phyloP scores from a whole-genome alignment of 352 stramenopile species.

The Phytophthora colocasiae region DNA sequence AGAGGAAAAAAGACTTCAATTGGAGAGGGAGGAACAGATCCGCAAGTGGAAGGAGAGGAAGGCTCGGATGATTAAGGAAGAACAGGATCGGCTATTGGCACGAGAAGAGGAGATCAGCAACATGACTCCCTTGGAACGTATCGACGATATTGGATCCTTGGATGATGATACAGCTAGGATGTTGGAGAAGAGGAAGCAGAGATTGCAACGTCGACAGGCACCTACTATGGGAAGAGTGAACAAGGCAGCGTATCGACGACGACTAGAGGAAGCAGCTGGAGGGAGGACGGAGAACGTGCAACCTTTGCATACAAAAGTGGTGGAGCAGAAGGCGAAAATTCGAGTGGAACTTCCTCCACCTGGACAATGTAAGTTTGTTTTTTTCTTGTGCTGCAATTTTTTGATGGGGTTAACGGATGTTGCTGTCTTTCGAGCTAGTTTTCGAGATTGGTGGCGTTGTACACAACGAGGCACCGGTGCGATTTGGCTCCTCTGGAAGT shows the following conservation, averaged over 20 bases:
- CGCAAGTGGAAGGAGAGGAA: slow-evolving; percentile 76
- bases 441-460: slow-evolving; percentile 56
- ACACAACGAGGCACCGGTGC: slow-evolving; percentile 25
- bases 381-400: not conserved
- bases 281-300: slow-evolving; percentile 85
- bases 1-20: slow-evolving; percentile 64
- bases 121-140: slow-evolving; percentile 77
- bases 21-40: slow-evolving; percentile 71
- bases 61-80: slow-evolving; percentile 55
- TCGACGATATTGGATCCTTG: slow-evolving; percentile 68
- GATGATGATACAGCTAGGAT: slow-evolving; percentile 79
- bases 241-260: slow-evolving; percentile 77
- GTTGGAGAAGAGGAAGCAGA: slow-evolving; percentile 79
- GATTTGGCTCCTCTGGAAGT: slow-evolving; percentile 54
- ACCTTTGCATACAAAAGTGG: slow-evolving; percentile 64
- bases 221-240: slow-evolving; percentile 77
- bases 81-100: slow-evolving; percentile 59
- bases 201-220: slow-evolving; percentile 70
- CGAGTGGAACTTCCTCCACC: slow-evolving; percentile 77
- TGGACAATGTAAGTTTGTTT: slow-evolving; percentile 71
- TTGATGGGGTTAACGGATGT: not conserved
- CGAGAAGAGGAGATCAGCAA: slow-evolving; percentile 76
- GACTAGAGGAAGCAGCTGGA: slow-evolving; percentile 75
- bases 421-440: slow-evolving; percentile 36
- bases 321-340: slow-evolving; percentile 70